Evolutionary conservation across 495 filamentous ascomycete genomes (phyloP), one percentile per base, ranked within the genome.

Genomic region (Penicillium daleae): DNA sequence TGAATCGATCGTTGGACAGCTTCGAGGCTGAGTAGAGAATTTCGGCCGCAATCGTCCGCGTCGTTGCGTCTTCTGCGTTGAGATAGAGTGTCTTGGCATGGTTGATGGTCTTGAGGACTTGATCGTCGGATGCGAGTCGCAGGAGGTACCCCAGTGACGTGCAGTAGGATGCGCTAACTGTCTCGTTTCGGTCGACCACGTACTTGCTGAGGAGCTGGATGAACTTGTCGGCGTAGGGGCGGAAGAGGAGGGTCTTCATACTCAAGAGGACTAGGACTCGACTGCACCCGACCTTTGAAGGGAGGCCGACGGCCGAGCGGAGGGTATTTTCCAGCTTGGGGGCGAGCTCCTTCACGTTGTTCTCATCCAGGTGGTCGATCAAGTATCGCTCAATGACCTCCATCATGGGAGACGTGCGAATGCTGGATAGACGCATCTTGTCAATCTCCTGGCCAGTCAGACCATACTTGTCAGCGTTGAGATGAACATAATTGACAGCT

Each of bases 341-440:
- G 10, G 89, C 83, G n/a, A 97, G 78, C 24, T 87, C 81, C 63
- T 82, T 80, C 84, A 97, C 92, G 29, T 88, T 88, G 15, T 75
- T 72, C 4, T 87, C 87, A 70, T 99, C 92, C 7, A 96, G 78
- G n/a, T 87, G 85, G 64, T 97, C 92, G 40, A 81, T 75, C 31
- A 99, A 79, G 72, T 91, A 92, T 67, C 92, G 85, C 60, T 97
- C 92, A 66, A 97, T 92, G 22, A 92, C 92, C 74, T 97, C 95
- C 78, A 92, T 93, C 72, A 98, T 88, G 1, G 95, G 93, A n/a
- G 91, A 95, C 12, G 83, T 84, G 29, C 91, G 89, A 21, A 96
- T 90, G 68, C 84, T 87, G n/a, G 81, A 86, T 35, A 92, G 83
- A 55, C 95, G 85, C 72, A 89, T 84, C 67, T 90, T 91, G 76